Evolutionary conservation across 768 basidiomycete genomes (phyloP).

Genomic region (Tylopilus plumbeoviolaceoides): DNA sequence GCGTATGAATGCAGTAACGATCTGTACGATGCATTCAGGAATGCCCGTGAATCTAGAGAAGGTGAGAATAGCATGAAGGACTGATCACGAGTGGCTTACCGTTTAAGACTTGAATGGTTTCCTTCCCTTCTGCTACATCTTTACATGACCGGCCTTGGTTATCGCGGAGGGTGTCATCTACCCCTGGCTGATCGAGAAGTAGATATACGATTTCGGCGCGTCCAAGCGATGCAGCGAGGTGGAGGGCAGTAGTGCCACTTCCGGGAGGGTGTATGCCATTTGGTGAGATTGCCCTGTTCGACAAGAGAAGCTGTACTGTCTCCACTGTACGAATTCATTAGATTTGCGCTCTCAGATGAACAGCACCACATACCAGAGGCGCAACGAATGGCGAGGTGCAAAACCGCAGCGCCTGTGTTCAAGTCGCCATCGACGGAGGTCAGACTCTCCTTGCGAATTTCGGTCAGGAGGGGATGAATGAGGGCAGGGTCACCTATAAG

Average conservation of each 20-base stretch:
- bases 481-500: slow-evolving; percentile 64
- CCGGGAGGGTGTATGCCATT: slow-evolving; percentile 72
- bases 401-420: slow-evolving; percentile 68
- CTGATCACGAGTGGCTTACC: slow-evolving; percentile 38
- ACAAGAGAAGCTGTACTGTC: slow-evolving; percentile 64
- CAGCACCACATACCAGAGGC: slow-evolving; percentile 55
- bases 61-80: slow-evolving; percentile 5
- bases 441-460: slow-evolving; percentile 65
- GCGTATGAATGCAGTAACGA: slow-evolving; percentile 72
- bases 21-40: slow-evolving; percentile 70
- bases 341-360: neutral
- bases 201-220: slow-evolving; percentile 68
- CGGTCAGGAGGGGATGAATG: slow-evolving; percentile 79
- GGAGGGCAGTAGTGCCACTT: slow-evolving; percentile 68
- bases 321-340: slow-evolving; percentile 40
- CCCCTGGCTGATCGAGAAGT: slow-evolving; percentile 71
- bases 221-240: slow-evolving; percentile 69
- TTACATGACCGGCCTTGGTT: slow-evolving; percentile 58
- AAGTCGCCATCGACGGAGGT: slow-evolving; percentile 44
- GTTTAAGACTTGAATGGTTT: slow-evolving; percentile 61
- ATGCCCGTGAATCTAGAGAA: slow-evolving; percentile 67
- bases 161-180: slow-evolving; percentile 78
- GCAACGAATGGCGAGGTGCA: slow-evolving; percentile 82
- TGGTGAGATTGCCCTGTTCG: slow-evolving; percentile 73
- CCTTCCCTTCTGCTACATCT: slow-evolving; percentile 71